Base-by-base conservation (phyloP, 768 basidiomycete genomes). In the Russula compacta region DNA sequence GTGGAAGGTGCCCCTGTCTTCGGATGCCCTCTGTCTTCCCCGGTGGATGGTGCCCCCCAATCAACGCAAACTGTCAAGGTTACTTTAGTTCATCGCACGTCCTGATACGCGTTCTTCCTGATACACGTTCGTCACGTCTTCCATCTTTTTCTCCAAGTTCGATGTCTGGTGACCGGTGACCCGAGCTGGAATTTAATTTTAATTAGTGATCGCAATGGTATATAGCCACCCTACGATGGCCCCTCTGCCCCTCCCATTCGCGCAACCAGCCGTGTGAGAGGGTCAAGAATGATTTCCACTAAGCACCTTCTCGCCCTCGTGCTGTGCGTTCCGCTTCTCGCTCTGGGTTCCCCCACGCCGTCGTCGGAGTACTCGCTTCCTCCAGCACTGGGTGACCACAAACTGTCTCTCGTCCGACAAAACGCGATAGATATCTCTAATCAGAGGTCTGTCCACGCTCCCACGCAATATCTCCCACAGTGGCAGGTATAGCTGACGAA, bases 341-440 rank as follows among this genome's bases (percentile, higher is more conserved):
- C 21, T 21, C 32, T 29, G 11, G 36, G 51, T 38, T 1, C 38
- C 9, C 51, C 38, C 17, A 17, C 56, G 10, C 2, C 12, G 32
- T 21, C 36, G 14, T 33, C 51, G 11, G 8, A 9, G 2, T 35
- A 8, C 8, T 8, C 11, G 17, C 33, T 58, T 8, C 61, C 56
- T 29, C 38, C 38, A 0, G 15, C 39, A 21, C 15, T 62, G 21
- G 33, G 32, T 11, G 12, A 43, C 32, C 1, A 42, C 24, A 48
- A 6, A 24, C 32, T 62, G 44, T 1, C 7, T 14, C 56, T 47
- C 0, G 51, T 62, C 39, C 44, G 56, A 15, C 32, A 17, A 17
- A 48, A 62, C 32, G 61, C 61, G 17, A 53, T 62, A 52, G 29
- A 36, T 2, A 62, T 53, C 11, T 62, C 61, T 6, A 58, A 42